Percentiles rank a stretch among this genome's conserved stretches.
phyloP scores from a whole-genome alignment of 768 basidiomycete species.

The Harrya chromipes region DNA sequence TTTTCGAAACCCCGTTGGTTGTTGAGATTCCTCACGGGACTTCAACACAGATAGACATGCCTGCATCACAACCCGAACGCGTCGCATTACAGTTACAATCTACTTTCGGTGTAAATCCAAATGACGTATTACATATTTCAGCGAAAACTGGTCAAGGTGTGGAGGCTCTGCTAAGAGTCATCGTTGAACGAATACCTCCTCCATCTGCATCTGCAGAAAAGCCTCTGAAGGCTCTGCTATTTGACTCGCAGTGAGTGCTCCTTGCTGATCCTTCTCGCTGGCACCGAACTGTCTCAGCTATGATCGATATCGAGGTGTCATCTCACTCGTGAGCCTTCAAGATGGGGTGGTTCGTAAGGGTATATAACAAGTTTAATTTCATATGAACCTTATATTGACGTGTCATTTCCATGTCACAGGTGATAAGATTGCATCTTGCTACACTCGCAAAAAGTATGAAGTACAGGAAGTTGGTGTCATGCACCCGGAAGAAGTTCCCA shows the following conservation, averaged over 20 bases:
- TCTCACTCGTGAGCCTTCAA: slow-evolving; percentile 83
- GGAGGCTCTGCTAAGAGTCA: slow-evolving; percentile 69
- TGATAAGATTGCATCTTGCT: slow-evolving; percentile 83
- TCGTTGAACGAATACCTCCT: slow-evolving; percentile 81
- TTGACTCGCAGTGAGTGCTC: slow-evolving; percentile 80
- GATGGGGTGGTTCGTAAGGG: slow-evolving; percentile 82
- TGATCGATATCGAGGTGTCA: slow-evolving; percentile 94
- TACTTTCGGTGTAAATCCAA: slow-evolving; percentile 76
- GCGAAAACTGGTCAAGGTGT: slow-evolving; percentile 93
- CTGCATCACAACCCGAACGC: slow-evolving; percentile 79
- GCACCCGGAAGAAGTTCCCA: slow-evolving; percentile 85
- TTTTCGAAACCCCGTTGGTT: not conserved
- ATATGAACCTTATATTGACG: not conserved
- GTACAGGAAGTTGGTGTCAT: slow-evolving; percentile 86
- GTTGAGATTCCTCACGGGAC: slow-evolving; percentile 1
- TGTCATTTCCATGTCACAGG: slow-evolving; percentile 42
- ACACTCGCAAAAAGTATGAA: slow-evolving; percentile 86
- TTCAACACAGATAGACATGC: slow-evolving; percentile 75
- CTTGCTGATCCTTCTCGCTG: not conserved
- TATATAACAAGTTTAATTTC: slow-evolving; percentile 23
- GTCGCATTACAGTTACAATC: slow-evolving; percentile 79
- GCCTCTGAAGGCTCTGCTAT: slow-evolving; percentile 81
- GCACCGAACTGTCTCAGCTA: slow-evolving; percentile 51
- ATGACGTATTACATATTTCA: slow-evolving; percentile 74
- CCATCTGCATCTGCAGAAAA: slow-evolving; percentile 53